Percentiles rank a stretch among this genome's conserved stretches.
phyloP scores from a whole-genome alignment of 192 early-diverging fungal genomes.

The Rhizoclosmatium globosum region DNA sequence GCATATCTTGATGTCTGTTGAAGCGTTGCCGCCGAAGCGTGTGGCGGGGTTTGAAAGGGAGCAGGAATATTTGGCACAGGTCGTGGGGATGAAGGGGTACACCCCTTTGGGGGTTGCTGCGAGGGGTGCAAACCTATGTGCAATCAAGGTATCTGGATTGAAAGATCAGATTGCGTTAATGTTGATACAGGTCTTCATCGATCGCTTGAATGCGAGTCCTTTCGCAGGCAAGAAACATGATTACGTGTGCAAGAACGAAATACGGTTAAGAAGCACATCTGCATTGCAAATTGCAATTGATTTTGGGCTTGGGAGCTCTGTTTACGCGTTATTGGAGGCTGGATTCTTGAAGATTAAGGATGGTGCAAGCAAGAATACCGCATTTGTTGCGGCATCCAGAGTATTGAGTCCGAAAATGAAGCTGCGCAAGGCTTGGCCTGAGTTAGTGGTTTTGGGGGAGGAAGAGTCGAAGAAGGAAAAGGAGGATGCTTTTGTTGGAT shows the following conservation, averaged over 20 bases:
- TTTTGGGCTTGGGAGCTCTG: not conserved
- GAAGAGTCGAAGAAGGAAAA: not conserved
- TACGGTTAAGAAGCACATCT: not conserved
- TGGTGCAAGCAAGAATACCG: not conserved
- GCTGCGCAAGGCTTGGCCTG: not conserved
- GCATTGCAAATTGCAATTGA: not conserved
- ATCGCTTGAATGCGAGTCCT: slow-evolving; percentile 1
- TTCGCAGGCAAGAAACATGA: not conserved
- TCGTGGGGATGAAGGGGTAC: slow-evolving; percentile 5
- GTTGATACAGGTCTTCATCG: slow-evolving; percentile 1
- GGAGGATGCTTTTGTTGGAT: not conserved
- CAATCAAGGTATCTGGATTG: slow-evolving; percentile 7
- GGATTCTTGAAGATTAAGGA: not conserved
- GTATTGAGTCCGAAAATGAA: slow-evolving; percentile 3
- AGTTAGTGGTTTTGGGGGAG: not conserved
- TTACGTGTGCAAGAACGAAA: not conserved
- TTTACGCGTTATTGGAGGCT: not conserved
- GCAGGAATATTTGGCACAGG: not conserved
- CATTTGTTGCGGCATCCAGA: not conserved
- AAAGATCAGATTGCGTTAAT: not conserved
- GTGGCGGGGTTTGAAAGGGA: not conserved
- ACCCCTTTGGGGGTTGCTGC: not conserved
- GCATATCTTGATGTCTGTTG: not conserved
- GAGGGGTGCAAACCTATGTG: not conserved
- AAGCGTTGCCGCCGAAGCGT: not conserved